phyloP scores from a whole-genome alignment of 148 eudicot genomes.

The Fagopyrum homotropicum region DNA sequence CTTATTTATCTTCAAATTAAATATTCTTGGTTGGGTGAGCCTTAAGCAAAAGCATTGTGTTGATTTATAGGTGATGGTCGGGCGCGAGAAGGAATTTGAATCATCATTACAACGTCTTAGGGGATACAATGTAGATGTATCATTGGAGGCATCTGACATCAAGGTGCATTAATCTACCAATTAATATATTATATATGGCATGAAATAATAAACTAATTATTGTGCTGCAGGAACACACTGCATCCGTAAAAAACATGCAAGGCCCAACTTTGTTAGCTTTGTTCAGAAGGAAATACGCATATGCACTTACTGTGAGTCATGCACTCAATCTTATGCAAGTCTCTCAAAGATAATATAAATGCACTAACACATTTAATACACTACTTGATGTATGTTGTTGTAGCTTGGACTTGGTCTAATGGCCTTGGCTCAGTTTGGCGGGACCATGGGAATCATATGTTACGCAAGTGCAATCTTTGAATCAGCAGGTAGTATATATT shows the following conservation, averaged over 20 bases:
- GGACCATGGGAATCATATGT: slow-evolving; percentile 34
- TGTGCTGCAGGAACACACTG: slow-evolving; percentile 24
- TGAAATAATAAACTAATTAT: not conserved
- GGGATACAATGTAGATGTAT: slow-evolving; percentile 42
- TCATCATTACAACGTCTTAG: slow-evolving; percentile 45
- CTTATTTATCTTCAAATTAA: not conserved
- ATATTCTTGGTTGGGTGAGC: not conserved
- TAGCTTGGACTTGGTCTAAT: slow-evolving; percentile 54
- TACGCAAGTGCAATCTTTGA: slow-evolving; percentile 44
- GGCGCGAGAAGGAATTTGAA: slow-evolving; percentile 34
- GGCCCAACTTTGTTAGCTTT: slow-evolving; percentile 19
- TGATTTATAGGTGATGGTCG: slow-evolving; percentile 43
- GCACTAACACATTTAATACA: too few species aligned
- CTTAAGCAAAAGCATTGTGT: not conserved
- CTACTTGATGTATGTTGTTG: not conserved
- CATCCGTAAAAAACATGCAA: slow-evolving; percentile 18
- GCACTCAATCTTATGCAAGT: too few species aligned
- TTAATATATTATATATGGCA: not conserved
- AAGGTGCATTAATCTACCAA: slow-evolving; percentile 24
- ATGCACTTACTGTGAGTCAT: slow-evolving; percentile 31
- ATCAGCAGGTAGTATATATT: slow-evolving; percentile 31
- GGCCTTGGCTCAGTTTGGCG: slow-evolving; percentile 43
- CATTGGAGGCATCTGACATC: slow-evolving; percentile 57
- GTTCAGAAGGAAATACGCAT: slow-evolving; percentile 31
- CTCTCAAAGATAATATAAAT: too few species aligned